Percentiles rank a stretch among this genome's conserved stretches.
Evolutionary conservation across 2,329 filamentous ascomycete genomes (phyloP).

Genomic region (Chaetothyriales sp.): DNA sequence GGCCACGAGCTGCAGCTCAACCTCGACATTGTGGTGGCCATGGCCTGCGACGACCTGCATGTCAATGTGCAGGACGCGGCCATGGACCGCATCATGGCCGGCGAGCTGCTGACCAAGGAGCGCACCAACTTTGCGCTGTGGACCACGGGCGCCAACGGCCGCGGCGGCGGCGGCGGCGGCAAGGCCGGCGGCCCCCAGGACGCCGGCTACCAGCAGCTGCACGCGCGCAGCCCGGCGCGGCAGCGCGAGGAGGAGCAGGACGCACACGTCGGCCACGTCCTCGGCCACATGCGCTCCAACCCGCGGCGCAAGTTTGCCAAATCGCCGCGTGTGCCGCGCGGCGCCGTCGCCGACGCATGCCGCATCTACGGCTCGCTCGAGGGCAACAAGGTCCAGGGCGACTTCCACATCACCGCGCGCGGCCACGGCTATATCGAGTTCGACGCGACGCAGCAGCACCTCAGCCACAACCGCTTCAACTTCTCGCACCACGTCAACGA

Average conservation of each 20-base stretch:
- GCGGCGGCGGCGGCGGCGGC: conserved; percentile 39
- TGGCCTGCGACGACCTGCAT: conserved; percentile 79
- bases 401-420: conserved; percentile 92
- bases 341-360: conserved; percentile 57
- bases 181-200: too few species aligned
- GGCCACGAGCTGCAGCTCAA: conserved; percentile 85
- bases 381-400: conserved; percentile 91
- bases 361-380: conserved; percentile 81
- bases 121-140: conserved; percentile 70
- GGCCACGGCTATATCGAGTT: conserved; percentile 87
- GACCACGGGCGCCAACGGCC: conserved; percentile 24
- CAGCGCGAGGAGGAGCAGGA: conserved; percentile 44
- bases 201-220: conserved; percentile 33
- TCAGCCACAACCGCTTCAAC: conserved; percentile 87
- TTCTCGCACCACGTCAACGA: conserved; percentile 95
- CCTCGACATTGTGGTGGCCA: conserved; percentile 78
- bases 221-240: conserved; percentile 49
- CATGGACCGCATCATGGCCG: conserved; percentile 81
- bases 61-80: conserved; percentile 94
- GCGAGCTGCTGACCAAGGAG: conserved; percentile 58
- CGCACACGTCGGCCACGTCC: conserved; percentile 83
- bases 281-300: conserved; percentile 57
- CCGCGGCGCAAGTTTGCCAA: conserved; percentile 53
- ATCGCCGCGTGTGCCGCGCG: conserved; percentile 52
- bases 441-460: conserved; percentile 44